Evolutionary conservation across 352 stramenopile species (phyloP), one percentile per base, ranked within the genome.

Genomic region (Globisporangium abappressorium): DNA sequence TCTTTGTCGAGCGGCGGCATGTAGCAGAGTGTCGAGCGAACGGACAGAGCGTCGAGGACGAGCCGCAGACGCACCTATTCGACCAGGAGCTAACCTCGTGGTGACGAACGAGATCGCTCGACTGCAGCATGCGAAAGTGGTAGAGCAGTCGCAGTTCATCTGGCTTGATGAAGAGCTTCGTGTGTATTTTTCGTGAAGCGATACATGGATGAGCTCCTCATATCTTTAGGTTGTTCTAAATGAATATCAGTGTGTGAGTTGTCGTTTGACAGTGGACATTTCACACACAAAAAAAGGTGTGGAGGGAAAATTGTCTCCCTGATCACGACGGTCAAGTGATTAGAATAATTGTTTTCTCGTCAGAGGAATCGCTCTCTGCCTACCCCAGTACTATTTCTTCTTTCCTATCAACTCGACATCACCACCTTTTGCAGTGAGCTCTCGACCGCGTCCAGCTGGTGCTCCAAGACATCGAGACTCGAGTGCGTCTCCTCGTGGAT

Each of bases 1-100:
- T 70, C 46, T 75, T 85, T n/a, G 38, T 81, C 18, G 74, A 87
- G 58, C 71, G 81, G 22, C 78, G 70, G 0, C 64, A 77, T 43
- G 80, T 79, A 1, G 67, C 75, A 2, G 70, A 84, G 58, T 64
- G 58, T 8, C 70, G 78, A 12, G 66, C 43, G 34, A 66, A 65
- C 15, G 28, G 54, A 12, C 26, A 76, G 36, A 61, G 61, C 26
- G 56, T 54, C 0, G 6, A 51, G 5, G 57, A 30, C 1, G 38
- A 26, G 20, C 53, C 18, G 41, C 70, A 64, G 15, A 84, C 72
- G 18, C 70, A 30, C 5, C 34, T 85, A 8, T 83, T 82, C 41
- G 69, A 58, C 22, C 72, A 70, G n/a, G 49, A 56, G 7, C 30
- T 82, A 69, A 60, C 34, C 8, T 72, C 1, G 55, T 60, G 5